Evolutionary conservation across 1,284 basidiomycete genomes (phyloP).

Genomic region (Marasmius tenuissimus): DNA sequence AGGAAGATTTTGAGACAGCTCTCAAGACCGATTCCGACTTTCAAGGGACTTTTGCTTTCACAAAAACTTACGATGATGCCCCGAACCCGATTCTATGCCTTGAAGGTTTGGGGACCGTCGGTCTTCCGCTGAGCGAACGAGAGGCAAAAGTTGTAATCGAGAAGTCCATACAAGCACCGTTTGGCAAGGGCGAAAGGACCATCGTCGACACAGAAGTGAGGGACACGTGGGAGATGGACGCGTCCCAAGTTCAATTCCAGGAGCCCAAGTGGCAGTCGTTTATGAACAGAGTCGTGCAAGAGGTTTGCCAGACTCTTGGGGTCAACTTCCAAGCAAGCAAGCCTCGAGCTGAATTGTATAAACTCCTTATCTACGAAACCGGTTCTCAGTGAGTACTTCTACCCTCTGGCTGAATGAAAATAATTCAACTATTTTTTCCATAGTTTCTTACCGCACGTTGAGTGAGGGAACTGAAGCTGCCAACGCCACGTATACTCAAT

Average conservation of each 20-base stretch:
- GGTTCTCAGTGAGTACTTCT: constrained; percentile 1
- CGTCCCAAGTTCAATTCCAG: constrained; percentile 21
- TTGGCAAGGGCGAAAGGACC: constrained; percentile 35
- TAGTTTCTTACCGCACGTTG: background rate
- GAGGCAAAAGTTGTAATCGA: constrained; percentile 34
- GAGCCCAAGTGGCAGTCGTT: background rate
- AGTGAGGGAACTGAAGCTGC: background rate
- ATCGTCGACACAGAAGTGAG: constrained; percentile 36
- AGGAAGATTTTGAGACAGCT: background rate
- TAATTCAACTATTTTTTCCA: background rate
- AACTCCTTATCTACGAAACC: background rate
- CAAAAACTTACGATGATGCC: constrained; percentile 12
- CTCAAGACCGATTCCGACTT: background rate
- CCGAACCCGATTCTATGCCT: constrained; percentile 26
- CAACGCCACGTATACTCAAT: background rate
- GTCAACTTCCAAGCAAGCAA: background rate
- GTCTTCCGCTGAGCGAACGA: constrained; percentile 35
- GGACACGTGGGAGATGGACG: constrained; percentile 43
- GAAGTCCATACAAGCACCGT: constrained; percentile 34
- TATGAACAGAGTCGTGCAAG: background rate
- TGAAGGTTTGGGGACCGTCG: constrained; percentile 25
- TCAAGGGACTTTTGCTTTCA: background rate
- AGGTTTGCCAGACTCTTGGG: background rate
- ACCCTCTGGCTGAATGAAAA: background rate
- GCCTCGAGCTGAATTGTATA: constrained; percentile 1